Evolutionary conservation across 208 protist species (phyloP), one percentile per base, ranked within the genome.

Genomic region (Trypanosoma cruzi): DNA sequence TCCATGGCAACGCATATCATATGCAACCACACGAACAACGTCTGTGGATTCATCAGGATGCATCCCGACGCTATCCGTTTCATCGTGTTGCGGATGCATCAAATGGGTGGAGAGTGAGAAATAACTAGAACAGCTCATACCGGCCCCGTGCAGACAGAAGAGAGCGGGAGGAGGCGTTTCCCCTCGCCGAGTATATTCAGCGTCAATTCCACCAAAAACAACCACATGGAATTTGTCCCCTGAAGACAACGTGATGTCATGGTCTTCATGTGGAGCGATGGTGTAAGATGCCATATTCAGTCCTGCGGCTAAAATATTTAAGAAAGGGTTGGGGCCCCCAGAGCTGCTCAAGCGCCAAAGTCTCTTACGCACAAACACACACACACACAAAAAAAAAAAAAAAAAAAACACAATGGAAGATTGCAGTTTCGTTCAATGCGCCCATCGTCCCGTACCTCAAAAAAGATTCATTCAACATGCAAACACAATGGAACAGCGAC

Each of bases 1-100:
- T 0, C 94, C 94, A 62, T 98, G 94, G 68, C 92, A 96, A 50
- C 92, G 89, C 78, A 94, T 68, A 75, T 98, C 94, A 71, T 87
- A 94, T 26, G 88, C 75, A 36, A 90, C 74, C 48, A 95, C 77
- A 40, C 75, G 66, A 53, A 89, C 73, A 48, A 53, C 7, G 44
- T 10, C 36, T 32, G 65, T 42, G 13, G 42, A 16, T 44, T 37
- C 32, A 16, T 48, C 57, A 18, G 1, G 16, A 26, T 40, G 31
- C 20, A 48, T 7, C 37, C 14, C 61, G 8, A 58, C 31, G 53
- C 34, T 14, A 42, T 36, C 31, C 7, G 2, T 4, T 6, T 67
- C 48, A 29, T 8, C 14, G 13, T 29, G 62, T 22, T 64, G 50
- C 34, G 34, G 54, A 40, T 79, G 37, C 20, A 78, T 46, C 48